These are phyloP conservation scores for Candida ipomoeae DNA, from an alignment of 805 yeast species.

Conservation along the genomic window DNA sequence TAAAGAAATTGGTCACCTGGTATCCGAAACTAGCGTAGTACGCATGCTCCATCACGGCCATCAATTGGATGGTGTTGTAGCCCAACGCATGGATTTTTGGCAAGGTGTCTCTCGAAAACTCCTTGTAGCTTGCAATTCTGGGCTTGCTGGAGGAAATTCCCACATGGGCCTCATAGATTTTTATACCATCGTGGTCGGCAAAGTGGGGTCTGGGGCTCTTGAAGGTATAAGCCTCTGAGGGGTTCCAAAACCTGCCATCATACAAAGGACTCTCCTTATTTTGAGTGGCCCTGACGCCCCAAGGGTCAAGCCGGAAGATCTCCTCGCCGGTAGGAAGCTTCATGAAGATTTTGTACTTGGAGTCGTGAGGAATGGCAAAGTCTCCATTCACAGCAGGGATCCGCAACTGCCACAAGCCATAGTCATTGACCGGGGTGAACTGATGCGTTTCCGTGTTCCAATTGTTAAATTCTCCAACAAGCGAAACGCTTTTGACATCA, in stretches of 20 bases:
- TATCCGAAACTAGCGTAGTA: constrained; percentile 98
- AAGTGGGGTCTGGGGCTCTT: constrained; percentile 61
- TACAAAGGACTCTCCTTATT: constrained; percentile 52
- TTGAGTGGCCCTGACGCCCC: constrained; percentile 81
- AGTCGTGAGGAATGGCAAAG: constrained; percentile 75
- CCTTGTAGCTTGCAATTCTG: constrained; percentile 75
- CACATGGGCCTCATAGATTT: constrained; percentile 91
- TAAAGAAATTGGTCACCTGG: constrained; percentile 90
- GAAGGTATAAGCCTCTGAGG: constrained; percentile 50
- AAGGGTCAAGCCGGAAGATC: constrained; percentile 82
- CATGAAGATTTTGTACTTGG: constrained; percentile 70
- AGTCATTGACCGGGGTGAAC: constrained; percentile 54
- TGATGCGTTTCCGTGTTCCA: constrained; percentile 64
- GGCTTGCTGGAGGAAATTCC: constrained; percentile 94
- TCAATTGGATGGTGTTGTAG: constrained; percentile 87
- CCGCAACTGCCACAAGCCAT: constrained; percentile 63
- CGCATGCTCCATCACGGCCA: constrained; percentile 99
- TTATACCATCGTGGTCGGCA: constrained; percentile 40
- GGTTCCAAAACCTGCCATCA: constrained; percentile 95
- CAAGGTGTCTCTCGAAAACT: constrained; percentile 72
- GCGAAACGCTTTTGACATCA: constrained; percentile 65
- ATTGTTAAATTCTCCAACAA: constrained; percentile 89
- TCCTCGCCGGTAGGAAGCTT: constrained; percentile 62
- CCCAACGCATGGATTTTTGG: constrained; percentile 86
- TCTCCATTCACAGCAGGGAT: constrained; percentile 56